phyloP scores from a whole-genome alignment of 257 asterid genomes.

The Schizonepeta tenuifolia region DNA sequence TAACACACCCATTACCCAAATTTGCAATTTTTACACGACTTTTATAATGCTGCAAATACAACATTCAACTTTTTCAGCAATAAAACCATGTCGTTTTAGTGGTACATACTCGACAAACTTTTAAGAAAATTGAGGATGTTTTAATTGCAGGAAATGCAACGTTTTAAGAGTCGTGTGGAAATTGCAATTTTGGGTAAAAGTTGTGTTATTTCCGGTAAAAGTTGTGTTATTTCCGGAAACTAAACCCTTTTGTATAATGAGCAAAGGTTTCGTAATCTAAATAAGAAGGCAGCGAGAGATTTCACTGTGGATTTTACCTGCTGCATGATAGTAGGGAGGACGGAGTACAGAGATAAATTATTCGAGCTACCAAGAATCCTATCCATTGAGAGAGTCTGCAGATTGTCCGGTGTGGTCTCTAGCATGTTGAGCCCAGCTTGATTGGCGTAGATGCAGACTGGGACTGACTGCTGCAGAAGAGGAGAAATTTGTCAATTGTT shows the following conservation, averaged over 20 bases:
- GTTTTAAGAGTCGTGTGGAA: background rate
- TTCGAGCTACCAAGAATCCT: constrained; percentile 41
- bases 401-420: constrained; percentile 37
- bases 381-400: constrained; percentile 38
- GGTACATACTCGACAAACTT: background rate
- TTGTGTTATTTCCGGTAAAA: background rate
- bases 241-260: background rate
- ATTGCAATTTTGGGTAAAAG: background rate
- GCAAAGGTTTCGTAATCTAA: background rate
- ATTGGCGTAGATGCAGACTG: constrained; percentile 41
- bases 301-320: constrained; percentile 41
- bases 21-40: background rate
- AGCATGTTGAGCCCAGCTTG: constrained; percentile 45
- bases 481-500: background rate
- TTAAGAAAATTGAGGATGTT: background rate
- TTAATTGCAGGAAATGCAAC: background rate
- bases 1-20: background rate
- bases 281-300: background rate
- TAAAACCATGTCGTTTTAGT: background rate
- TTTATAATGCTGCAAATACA: background rate
- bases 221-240: background rate
- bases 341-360: constrained; percentile 32
- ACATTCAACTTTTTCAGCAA: background rate
- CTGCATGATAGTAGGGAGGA: constrained; percentile 38
- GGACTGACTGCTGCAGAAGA: constrained; percentile 30